Base-by-base conservation (phyloP, 495 filamentous ascomycete species). In the Hypoxylon intermedium region DNA sequence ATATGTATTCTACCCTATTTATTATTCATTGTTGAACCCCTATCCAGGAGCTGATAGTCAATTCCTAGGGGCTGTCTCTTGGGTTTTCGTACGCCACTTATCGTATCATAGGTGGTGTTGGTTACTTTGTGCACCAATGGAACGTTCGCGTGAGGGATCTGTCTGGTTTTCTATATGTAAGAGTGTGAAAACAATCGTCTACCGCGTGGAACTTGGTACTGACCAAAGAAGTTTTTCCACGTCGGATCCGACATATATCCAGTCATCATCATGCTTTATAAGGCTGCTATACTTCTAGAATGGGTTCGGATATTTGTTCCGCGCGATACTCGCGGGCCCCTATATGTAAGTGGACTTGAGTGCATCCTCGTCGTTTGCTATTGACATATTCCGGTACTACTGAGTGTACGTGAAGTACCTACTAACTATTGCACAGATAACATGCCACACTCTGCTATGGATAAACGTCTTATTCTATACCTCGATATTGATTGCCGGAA, bases 401-500 rank as follows among this genome's bases (percentile, higher is more conserved):
- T n/a, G n/a, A n/a, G n/a, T n/a, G n/a, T n/a, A n/a, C n/a, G n/a
- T n/a, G n/a, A n/a, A n/a, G n/a, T n/a, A n/a, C n/a, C n/a, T n/a
- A n/a, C n/a, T n/a, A n/a, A n/a, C n/a, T n/a, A n/a, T n/a, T n/a
- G n/a, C n/a, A 0, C 16, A 59, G 55, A 63, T 34, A 6, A 55
- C 64, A 5, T 67, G 69, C 16, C 75, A 71, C 45, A 48, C 61
- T 13, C 53, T 74, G 0, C 72, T 80, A 36, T 68, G 59, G 6
- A 26, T 79, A 1, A 76, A 78, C 34, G 44, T 74, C 5, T 9
- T 72, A 0, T 78, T 79, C 48, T 58, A 77, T 21, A 45, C 76
- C 13, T 62, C 73, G 2, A 77, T 73, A 38, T 53, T 79, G 2
- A 45, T 83, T 21, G 72, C 75, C 2, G 70, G 69, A 0, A 72